Evolutionary conservation across 2,329 filamentous ascomycete species (phyloP), one percentile per base, ranked within the genome.

Genomic region (Xylaria polymorpha): DNA sequence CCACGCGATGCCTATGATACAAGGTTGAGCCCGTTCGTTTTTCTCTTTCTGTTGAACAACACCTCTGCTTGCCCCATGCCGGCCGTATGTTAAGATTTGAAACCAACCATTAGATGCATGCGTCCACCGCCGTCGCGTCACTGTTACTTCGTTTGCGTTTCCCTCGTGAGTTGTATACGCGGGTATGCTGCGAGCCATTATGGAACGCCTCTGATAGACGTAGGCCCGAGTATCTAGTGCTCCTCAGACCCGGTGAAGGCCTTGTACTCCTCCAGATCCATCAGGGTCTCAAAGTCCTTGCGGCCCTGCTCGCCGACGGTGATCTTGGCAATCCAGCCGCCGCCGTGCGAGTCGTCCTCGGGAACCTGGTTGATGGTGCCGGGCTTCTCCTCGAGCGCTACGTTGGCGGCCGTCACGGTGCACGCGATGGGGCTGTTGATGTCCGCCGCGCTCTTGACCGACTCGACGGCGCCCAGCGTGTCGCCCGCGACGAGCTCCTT

Each of bases 371-470:
- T 99, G 84, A 99, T 94, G 65, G 88, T 91, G 69, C 88, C 88
- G 25, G 96, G 95, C 85, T 92, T 94, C 81, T 96, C 91, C 81
- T 97, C 92, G 71, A 99, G 87, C 69, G 85, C 79, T 12, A 79
- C 78, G 84, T 99, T 99, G 77, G 90, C 86, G 77, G 91, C 88
- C 44, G 88, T 86, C 70, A 99, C 89, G 74, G 84, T 92, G 79
- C 95, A 95, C 61, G 87, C 84, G 74, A 98, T 88, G 20, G 96
- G 96, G 15, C 94, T 91, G 84, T 97, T 92, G 85, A 99, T 97
- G 81, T 99, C 96, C 72, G 93, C 95, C n/a, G 96, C 96, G 71
- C 92, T 96, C 87, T 99, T 99, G 82, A 99, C 96, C 2, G 94
- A 98, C 85, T 99, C 96, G 76, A 99, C 95, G 69, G 95, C 94